Conservation (phyloP, 352 stramenopile genomes). For the Globisporangium camurandrum region DNA sequence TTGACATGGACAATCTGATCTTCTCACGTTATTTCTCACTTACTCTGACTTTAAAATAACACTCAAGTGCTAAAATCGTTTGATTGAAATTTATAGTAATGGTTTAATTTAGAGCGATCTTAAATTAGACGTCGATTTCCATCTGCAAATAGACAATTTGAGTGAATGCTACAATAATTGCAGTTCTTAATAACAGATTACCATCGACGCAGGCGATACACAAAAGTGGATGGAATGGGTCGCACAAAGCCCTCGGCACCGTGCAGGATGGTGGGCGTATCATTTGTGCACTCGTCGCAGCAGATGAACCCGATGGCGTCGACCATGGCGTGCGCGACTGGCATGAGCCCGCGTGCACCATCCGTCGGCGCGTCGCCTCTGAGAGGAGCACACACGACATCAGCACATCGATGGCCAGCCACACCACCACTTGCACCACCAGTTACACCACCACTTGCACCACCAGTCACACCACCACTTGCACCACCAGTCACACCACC, state of each 20-base stretch:
- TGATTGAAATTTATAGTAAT: background rate
- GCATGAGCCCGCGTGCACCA: background rate
- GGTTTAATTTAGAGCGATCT: background rate
- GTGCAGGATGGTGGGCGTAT: conserved; percentile 19
- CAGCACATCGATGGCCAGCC: background rate
- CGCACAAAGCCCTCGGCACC: conserved; percentile 25
- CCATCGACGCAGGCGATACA: background rate
- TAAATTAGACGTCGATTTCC: background rate
- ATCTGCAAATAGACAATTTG: background rate
- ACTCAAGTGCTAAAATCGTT: background rate
- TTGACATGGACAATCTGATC: background rate
- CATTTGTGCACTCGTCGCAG: conserved; percentile 4
- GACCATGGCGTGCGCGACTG: background rate
- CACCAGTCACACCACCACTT: too few species aligned
- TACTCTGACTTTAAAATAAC: background rate
- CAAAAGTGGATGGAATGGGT: conserved; percentile 18
- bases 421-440: background rate
- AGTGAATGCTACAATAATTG: background rate
- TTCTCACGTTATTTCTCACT: background rate
- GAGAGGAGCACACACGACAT: too few species aligned
- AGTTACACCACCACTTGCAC: background rate
- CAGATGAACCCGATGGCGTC: conserved; percentile 1
- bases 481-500: too few species aligned
- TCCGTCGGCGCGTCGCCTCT: too few species aligned
- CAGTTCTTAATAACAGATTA: background rate